phyloP scores from a whole-genome alignment of 164 flowering plant species.

The Stephania japonica region DNA sequence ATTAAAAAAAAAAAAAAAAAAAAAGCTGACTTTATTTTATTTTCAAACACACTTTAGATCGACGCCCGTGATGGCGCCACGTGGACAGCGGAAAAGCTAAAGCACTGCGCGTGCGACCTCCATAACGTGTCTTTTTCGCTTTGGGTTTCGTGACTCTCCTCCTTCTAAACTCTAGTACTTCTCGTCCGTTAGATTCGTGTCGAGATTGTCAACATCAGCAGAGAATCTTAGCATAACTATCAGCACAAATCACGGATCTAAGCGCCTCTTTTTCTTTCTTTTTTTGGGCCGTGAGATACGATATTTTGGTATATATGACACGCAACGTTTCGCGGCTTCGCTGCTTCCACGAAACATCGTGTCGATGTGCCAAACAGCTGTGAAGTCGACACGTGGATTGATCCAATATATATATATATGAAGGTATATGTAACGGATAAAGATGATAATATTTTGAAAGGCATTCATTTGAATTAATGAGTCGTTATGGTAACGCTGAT shows the following conservation, averaged over 20 bases:
- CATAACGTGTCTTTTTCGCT: not conserved
- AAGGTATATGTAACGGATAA: too few relatives aligned
- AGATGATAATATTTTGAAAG: too few relatives aligned
- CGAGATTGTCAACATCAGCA: not conserved
- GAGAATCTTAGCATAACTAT: not conserved
- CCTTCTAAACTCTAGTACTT: not conserved
- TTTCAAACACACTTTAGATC: not conserved
- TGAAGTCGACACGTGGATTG: too few relatives aligned
- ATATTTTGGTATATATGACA: not conserved
- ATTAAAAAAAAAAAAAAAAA: too few relatives aligned
- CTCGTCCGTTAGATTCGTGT: too few relatives aligned
- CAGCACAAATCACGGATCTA: not conserved
- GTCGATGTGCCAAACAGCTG: not conserved
- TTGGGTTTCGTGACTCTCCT: not conserved
- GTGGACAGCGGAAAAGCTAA: not conserved
- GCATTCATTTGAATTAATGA: too few relatives aligned
- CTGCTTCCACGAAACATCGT: not conserved
- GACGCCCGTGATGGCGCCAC: not conserved
- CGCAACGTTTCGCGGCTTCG: not conserved
- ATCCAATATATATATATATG: too few relatives aligned
- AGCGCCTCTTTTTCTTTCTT: not conserved
- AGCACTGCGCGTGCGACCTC: too few relatives aligned
- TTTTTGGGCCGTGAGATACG: not conserved
- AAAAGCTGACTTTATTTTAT: not conserved
- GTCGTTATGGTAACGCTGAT: too few relatives aligned